phyloP scores from a whole-genome alignment of 805 yeast genomes.

The Huiozyma naganishii region DNA sequence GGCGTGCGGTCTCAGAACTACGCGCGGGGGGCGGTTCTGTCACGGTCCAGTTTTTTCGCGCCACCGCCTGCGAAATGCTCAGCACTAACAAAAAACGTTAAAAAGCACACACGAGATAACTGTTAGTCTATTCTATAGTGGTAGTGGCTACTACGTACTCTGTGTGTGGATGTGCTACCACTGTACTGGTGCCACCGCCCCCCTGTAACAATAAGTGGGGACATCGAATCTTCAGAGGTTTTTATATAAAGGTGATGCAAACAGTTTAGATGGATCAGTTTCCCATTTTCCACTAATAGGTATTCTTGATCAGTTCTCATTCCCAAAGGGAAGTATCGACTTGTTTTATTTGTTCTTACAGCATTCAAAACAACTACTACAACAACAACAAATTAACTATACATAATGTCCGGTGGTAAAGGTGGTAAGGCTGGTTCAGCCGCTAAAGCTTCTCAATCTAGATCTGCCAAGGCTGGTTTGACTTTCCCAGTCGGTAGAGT shows the following conservation, averaged over 20 bases:
- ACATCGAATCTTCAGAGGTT: neutral
- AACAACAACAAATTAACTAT: constrained; percentile 3
- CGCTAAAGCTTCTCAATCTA: constrained; percentile 92
- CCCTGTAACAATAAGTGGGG: no score
- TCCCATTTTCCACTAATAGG: neutral
- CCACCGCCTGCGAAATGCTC: neutral
- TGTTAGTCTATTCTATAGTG: no score
- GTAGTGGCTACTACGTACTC: no score
- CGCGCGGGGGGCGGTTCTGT: neutral
- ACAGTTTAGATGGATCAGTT: no score
- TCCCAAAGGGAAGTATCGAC: neutral
- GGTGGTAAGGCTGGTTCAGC: constrained; percentile 91
- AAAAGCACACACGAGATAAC: no score
- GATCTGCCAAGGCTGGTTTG: constrained; percentile 97
- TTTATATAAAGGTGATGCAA: neutral
- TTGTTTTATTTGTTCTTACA: neutral
- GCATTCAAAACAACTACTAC: neutral
- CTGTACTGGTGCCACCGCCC: no score
- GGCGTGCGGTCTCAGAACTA: no score
- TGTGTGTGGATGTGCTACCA: no score
- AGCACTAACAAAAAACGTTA: neutral
- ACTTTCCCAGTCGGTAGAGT: constrained; percentile 99
- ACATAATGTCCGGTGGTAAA: constrained; percentile 56
- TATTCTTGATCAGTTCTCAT: neutral
- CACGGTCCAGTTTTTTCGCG: neutral